A percentile compares a stretch with the other conserved stretches of the same genome.
Evolutionary conservation across 495 filamentous ascomycete genomes (phyloP).

Genomic region (Penicillium paradoxum): DNA sequence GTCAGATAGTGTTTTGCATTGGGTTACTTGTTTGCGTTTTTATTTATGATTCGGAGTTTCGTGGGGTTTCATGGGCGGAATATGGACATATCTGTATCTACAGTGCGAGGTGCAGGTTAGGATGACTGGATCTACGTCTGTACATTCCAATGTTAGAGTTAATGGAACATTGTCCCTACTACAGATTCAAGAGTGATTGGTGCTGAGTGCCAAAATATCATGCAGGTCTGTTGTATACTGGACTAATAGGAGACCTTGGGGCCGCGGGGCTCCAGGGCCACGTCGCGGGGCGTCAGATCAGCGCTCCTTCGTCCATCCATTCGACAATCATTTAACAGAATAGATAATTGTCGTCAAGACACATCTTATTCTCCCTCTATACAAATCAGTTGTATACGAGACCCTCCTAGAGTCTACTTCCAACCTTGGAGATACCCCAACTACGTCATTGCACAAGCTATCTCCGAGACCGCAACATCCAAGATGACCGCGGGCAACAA

Average conservation of each 20-base stretch:
- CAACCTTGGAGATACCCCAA: neutral
- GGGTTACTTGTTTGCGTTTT: neutral
- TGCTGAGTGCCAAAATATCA: neutral
- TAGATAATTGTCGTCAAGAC: too few relatives aligned
- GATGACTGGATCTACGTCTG: constrained; percentile 1
- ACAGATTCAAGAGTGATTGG: neutral
- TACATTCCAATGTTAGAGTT: neutral
- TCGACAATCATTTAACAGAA: too few relatives aligned
- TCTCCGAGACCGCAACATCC: neutral
- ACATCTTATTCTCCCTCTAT: neutral
- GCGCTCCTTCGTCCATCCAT: neutral
- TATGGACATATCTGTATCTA: constrained; percentile 1
- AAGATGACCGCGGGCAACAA: neutral
- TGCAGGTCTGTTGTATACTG: neutral
- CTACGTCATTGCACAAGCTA: neutral
- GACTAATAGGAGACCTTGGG: neutral
- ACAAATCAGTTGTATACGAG: neutral
- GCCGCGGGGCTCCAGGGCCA: neutral
- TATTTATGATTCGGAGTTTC: neutral
- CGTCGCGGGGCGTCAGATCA: neutral
- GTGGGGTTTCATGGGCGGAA: neutral
- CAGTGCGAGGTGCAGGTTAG: constrained; percentile 1
- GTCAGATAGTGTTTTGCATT: neutral
- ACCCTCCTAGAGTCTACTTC: neutral
- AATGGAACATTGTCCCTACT: neutral